These are phyloP conservation scores for Aspergillus quadrilineatus DNA, from an alignment of 2,329 filamentous ascomycete genomes.

Conservation along the genomic window DNA sequence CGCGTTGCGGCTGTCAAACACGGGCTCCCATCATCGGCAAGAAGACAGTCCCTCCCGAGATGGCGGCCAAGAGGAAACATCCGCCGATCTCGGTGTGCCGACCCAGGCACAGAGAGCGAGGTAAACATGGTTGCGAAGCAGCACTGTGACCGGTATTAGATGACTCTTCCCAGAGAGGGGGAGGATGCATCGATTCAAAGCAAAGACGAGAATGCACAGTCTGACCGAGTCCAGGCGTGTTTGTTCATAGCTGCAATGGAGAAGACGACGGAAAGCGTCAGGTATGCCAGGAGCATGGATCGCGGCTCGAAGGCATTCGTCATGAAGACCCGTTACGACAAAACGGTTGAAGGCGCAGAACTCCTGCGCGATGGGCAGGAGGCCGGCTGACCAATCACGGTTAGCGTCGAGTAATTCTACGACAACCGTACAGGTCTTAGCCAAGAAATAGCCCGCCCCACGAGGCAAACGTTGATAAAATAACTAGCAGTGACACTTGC, in stretches of 20 bases:
- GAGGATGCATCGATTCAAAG: not conserved
- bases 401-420: not conserved
- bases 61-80: not conserved
- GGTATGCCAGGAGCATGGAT: constrained; percentile 1
- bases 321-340: constrained; percentile 3
- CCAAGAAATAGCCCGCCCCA: not conserved
- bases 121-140: constrained; percentile 13
- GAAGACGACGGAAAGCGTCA: not conserved
- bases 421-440: not conserved
- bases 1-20: not conserved
- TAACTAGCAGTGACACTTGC: constrained; percentile 4
- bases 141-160: not conserved
- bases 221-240: not conserved
- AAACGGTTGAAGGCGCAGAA: constrained; percentile 5
- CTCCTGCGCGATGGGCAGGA: constrained; percentile 6
- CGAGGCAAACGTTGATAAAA: constrained; percentile 8
- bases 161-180: no score
- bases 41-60: not conserved
- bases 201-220: constrained; percentile 1
- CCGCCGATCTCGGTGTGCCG: constrained; percentile 9
- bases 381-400: not conserved
- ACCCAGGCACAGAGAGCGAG: not conserved
- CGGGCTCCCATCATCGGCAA: not conserved
- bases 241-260: not conserved
- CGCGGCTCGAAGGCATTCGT: constrained; percentile 2